Evolutionary conservation across 768 basidiomycete species (phyloP).

Genomic region (Suillus fuscotomentosus): DNA sequence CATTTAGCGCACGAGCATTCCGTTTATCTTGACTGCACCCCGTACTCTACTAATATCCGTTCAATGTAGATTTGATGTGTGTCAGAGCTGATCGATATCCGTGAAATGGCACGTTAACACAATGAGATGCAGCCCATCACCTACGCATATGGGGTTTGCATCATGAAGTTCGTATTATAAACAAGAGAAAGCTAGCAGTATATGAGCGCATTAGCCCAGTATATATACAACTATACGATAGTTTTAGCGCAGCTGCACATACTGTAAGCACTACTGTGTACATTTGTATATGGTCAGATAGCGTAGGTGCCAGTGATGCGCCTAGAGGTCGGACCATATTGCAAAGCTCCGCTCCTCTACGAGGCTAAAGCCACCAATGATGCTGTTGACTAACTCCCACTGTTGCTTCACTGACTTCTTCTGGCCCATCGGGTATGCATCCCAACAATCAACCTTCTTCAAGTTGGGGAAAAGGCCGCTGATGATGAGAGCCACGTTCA

Average conservation of each 20-base stretch:
- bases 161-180: not conserved
- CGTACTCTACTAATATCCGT: slow-evolving; percentile 1
- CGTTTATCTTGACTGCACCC: not conserved
- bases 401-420: not conserved
- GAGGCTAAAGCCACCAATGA: not conserved
- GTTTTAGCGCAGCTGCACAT: not conserved
- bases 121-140: not conserved
- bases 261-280: too few relatives aligned
- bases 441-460: slow-evolving; percentile 21
- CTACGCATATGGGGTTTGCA: not conserved
- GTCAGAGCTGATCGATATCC: not conserved
- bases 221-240: not conserved
- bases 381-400: not conserved
- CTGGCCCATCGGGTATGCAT: slow-evolving; percentile 7
- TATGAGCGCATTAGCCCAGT: not conserved
- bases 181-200: not conserved
- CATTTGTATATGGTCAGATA: not conserved
- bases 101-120: not conserved
- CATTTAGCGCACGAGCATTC: not conserved
- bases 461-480: slow-evolving; percentile 17
- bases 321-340: not conserved
- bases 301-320: not conserved
- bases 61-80: slow-evolving; percentile 1
- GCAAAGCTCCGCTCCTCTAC: not conserved
- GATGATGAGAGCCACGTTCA: slow-evolving; percentile 14